Evolutionary conservation across 2,329 filamentous ascomycete genomes (phyloP), one percentile per base, ranked within the genome.

Genomic region (Clathrospora elynae): DNA sequence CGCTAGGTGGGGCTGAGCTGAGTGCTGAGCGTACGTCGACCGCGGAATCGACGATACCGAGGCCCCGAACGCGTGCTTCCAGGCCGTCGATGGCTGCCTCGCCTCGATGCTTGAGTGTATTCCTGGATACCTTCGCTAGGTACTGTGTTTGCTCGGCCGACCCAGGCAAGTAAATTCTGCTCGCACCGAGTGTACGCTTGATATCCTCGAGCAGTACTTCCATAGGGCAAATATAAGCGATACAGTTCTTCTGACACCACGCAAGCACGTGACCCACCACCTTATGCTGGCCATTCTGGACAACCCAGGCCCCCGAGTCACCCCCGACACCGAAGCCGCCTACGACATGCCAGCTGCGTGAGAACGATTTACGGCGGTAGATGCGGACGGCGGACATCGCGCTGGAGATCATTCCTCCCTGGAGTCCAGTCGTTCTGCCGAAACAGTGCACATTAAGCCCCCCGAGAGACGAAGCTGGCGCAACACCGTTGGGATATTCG

Each of bases 171-270:
- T 79, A 77, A n/a, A 96, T 81, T 17, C 83, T 79, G 1, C 72
- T 72, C 0, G 89, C 89, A 14, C 84, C 81, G 0, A 96, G 75
- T 0, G 86, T 90, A 49, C 87, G 82, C 18, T 84, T 86, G 42
- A 97, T 95, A 62, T 97, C 92, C 18, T 86, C 81, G 8, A 97
- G 77, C 9, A 96, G 73, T 2, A 96, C 80, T 43, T 96, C 88
- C 92, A 97, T 97, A 0, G 92, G 92, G 49, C 90, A 93, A 49
- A 97, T 93, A 67, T 96, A 97, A 0, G 90, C 90, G 4, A 90
- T 85, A 28, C 83, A 83, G 62, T 88, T 92, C 49, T 85, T 83
- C 51, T 84, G 81, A 56, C 87, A 92, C 84, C 87, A 95, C 0
- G 92, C 92, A 9, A 97, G 78, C 0, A 97, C 88, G 60, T 96